Evolutionary conservation across 768 basidiomycete species (phyloP).

Genomic region (Macrolepiota fuliginosa): DNA sequence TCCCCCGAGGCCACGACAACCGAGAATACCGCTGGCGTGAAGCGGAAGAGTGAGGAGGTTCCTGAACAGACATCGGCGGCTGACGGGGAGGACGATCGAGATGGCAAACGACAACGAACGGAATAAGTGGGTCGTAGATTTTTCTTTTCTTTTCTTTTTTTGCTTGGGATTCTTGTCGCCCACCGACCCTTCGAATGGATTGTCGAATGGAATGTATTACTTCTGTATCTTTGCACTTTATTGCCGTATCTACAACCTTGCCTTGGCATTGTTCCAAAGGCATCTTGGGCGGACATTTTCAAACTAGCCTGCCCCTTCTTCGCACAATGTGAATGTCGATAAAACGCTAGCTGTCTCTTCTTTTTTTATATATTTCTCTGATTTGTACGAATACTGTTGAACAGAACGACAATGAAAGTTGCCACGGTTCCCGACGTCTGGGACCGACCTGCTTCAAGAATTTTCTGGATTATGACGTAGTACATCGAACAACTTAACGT

Average conservation of each 20-base stretch:
- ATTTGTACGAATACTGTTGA: background rate
- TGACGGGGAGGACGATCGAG: conserved; percentile 26
- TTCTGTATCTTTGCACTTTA: conserved; percentile 8
- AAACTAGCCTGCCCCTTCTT: background rate
- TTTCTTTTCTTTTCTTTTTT: background rate
- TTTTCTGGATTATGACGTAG: background rate
- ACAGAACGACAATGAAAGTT: background rate
- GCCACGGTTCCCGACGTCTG: background rate
- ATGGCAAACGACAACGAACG: conserved; percentile 40
- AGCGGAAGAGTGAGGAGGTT: conserved; percentile 40
- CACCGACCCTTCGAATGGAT: background rate
- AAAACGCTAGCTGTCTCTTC: background rate
- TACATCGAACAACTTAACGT: too few species aligned
- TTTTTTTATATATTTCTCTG: background rate
- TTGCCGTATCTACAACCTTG: background rate
- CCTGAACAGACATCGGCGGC: conserved; percentile 27
- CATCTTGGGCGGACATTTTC: background rate
- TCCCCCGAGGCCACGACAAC: conserved; percentile 8
- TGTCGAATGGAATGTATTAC: conserved; percentile 6
- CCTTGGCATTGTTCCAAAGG: background rate
- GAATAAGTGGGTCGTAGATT: conserved; percentile 24
- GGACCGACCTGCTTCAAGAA: background rate
- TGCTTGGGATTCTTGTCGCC: background rate
- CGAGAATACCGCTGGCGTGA: conserved; percentile 20
- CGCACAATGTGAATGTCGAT: background rate